Conservation (phyloP, 2,329 filamentous ascomycete genomes). For the Drechslerella coelobrocha region DNA sequence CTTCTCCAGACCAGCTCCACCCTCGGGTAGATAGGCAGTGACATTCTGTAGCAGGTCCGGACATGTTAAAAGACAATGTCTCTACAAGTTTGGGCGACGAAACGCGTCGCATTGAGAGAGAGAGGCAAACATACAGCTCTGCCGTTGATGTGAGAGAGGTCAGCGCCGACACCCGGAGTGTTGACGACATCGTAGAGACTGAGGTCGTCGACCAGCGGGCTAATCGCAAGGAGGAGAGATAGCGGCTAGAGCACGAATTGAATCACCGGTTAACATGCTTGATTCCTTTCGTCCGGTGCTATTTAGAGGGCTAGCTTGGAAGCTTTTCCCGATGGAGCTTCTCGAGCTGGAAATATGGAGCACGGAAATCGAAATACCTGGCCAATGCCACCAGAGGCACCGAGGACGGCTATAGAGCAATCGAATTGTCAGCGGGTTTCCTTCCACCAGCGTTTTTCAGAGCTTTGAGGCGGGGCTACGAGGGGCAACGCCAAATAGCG, state of each 20-base stretch:
- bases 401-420: slow-evolving; percentile 72
- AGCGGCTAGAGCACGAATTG: slow-evolving; percentile 70
- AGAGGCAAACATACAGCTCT: slow-evolving; percentile 69
- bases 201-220: slow-evolving; percentile 86
- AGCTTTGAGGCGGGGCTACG: slow-evolving; percentile 22
- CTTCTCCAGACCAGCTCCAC: slow-evolving; percentile 80
- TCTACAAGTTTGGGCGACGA: slow-evolving; percentile 19
- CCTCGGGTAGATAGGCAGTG: slow-evolving; percentile 83
- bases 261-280: slow-evolving; percentile 18
- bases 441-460: background rate
- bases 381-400: slow-evolving; percentile 97
- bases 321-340: slow-evolving; percentile 10
- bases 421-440: slow-evolving; percentile 27
- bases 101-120: slow-evolving; percentile 3
- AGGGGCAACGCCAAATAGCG: slow-evolving; percentile 29
- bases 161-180: slow-evolving; percentile 92
- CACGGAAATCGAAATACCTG: slow-evolving; percentile 69
- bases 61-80: slow-evolving; percentile 10
- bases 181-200: slow-evolving; percentile 99
- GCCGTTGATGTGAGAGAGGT: slow-evolving; percentile 96
- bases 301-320: slow-evolving; percentile 8
- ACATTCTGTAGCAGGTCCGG: slow-evolving; percentile 69
- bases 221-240: slow-evolving; percentile 93
- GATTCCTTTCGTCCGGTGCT: slow-evolving; percentile 26
- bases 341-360: slow-evolving; percentile 15